These are phyloP conservation scores for Gypsophila paniculata DNA, from an alignment of 179 eudicot genomes.

Conservation along the genomic window DNA sequence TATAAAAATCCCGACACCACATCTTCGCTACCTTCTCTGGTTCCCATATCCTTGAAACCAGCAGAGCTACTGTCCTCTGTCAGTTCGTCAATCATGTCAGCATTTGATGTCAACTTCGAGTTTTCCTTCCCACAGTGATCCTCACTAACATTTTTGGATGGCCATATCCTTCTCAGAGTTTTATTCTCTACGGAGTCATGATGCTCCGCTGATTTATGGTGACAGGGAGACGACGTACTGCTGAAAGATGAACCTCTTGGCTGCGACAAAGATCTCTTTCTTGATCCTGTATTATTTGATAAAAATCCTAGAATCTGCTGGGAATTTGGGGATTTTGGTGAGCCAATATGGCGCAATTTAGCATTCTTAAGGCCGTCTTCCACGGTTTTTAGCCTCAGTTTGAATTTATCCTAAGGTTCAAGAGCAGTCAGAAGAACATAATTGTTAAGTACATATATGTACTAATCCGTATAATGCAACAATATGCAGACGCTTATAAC, in stretches of 20 bases:
- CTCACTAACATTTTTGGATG: constrained; percentile 39
- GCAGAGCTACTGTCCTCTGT: constrained; percentile 17
- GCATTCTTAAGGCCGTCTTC: constrained; percentile 69
- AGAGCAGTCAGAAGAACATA: constrained; percentile 12
- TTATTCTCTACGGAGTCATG: constrained; percentile 32
- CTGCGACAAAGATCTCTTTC: constrained; percentile 68
- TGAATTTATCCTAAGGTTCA: constrained; percentile 65
- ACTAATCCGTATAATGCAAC: constrained; percentile 1
- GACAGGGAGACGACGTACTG: constrained; percentile 32
- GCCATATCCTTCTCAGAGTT: constrained; percentile 50
- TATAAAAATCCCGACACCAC: constrained; percentile 83
- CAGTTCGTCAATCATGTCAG: constrained; percentile 23
- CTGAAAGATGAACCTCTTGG: constrained; percentile 47
- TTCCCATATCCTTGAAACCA: constrained; percentile 25
- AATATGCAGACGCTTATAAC: constrained; percentile 29
- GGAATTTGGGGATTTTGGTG: constrained; percentile 46
- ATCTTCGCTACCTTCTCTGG: constrained; percentile 43
- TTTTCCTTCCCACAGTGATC: constrained; percentile 52
- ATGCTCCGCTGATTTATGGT: constrained; percentile 34
- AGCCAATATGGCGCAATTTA: constrained; percentile 27
- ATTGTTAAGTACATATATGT: neutral
- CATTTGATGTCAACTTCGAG: constrained; percentile 36
- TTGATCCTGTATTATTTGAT: constrained; percentile 44
- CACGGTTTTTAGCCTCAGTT: constrained; percentile 70
- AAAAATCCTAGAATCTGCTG: constrained; percentile 45